Evolutionary conservation across 768 basidiomycete genomes (phyloP), one percentile per base, ranked within the genome.

Genomic region (Cystofilobasidium bisporidii): DNA sequence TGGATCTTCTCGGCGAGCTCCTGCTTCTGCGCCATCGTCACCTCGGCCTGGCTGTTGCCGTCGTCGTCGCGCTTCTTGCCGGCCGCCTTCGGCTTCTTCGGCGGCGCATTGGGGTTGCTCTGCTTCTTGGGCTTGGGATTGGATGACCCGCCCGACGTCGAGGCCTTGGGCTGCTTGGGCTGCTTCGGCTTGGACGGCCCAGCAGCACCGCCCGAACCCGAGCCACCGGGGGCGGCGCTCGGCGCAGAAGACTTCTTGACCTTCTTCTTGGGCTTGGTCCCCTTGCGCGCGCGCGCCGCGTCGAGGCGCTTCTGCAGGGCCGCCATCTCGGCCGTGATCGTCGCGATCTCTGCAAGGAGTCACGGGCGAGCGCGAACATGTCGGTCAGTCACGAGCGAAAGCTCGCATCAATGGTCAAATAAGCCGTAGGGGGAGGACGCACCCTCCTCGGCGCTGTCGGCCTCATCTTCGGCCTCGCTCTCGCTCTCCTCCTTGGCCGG

Each of bases 11-110:
- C 92, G 74, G 92, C 94, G 65, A 99, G 80, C 75, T 97, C 91
- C 78, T 96, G 92, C 86, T 99, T 99, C 81, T 98, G 94, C 71
- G 91, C 90, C 76, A 94, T 89, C 61, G 89, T 87, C 43, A 97
- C 28, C 26, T 26, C 26, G 72, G 59, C 24, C 43, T 59, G 41
- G 61, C 18, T 24, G 30, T n/a, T 40, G 26, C 30, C 30, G 32
- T 85, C 85, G 4, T 85, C 82, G n/a, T 82, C 82, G 0, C 53
- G n/a, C 24, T 12, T 24, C 53, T 56, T 22, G 43, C 14, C 43
- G 48, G 32, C 28, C 56, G 3, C 38, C 47, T 50, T 61, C 3
- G 38, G 56, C 56, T 61, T 61, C 15, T 28, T 28, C 4, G 33
- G 9, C 58, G 58, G 15, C 36, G 36, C 32, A 38, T 33, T 9